Conservation (phyloP, 306 rosid genomes). For the Mimosa pudica region DNA sequence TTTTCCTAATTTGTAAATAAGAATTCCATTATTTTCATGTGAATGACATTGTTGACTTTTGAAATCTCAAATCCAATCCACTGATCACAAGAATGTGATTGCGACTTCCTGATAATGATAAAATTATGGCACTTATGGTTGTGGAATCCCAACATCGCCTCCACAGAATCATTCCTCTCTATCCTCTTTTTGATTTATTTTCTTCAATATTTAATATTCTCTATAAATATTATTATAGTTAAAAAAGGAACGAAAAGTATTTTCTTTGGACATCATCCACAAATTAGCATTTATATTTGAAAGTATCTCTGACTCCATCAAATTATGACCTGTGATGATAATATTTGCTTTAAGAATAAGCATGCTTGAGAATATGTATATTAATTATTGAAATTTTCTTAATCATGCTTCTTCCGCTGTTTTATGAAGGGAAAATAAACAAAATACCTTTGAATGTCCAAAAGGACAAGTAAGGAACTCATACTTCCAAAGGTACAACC, state of each 20-base stretch:
- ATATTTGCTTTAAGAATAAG: neutral
- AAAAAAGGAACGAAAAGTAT: neutral
- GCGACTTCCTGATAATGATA: neutral
- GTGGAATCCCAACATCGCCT: neutral
- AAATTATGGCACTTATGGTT: neutral
- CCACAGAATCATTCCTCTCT: slow-evolving; percentile 1
- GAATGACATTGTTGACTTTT: neutral
- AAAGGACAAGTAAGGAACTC: no score
- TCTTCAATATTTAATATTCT: neutral
- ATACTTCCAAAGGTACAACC: no score
- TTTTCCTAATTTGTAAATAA: neutral
- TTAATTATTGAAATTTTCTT: neutral
- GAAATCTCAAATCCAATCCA: neutral
- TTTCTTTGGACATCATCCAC: neutral
- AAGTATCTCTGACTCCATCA: neutral
- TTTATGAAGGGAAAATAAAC: neutral
- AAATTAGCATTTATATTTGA: neutral
- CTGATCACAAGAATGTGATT: neutral
- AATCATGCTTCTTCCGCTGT: neutral
- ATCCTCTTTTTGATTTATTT: neutral
- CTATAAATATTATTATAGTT: neutral
- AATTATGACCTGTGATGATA: neutral
- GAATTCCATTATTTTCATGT: neutral
- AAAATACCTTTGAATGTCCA: no score
- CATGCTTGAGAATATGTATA: neutral